Percentiles rank a stretch among this genome's conserved stretches.
phyloP scores from a whole-genome alignment of 129 eudicot species.

The Artemisia annua region DNA sequence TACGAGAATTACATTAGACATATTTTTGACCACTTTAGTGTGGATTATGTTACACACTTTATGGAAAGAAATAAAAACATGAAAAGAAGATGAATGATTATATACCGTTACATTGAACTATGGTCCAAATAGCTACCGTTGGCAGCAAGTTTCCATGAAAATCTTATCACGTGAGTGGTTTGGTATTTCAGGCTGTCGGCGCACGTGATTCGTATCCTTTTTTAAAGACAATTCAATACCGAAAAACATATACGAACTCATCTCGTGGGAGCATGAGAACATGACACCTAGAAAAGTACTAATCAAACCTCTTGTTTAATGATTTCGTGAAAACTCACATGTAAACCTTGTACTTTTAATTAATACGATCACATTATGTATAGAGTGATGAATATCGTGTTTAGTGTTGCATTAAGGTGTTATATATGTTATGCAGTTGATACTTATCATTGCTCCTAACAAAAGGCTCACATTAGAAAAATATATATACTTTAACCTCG shows the following conservation, averaged over 20 bases:
- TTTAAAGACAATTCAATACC: constrained; percentile 15
- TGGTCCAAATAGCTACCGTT: constrained; percentile 20
- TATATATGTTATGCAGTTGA: no score
- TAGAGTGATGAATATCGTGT: no score
- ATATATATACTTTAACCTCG: no score
- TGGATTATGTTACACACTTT: neutral
- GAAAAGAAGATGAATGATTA: neutral
- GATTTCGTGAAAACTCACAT: no score
- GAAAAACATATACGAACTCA: neutral
- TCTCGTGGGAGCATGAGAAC: constrained; percentile 17
- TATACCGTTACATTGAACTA: neutral
- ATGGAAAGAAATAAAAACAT: constrained; percentile 2
- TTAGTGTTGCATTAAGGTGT: no score
- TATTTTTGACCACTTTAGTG: no score
- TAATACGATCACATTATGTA: no score
- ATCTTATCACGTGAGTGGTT: constrained; percentile 28
- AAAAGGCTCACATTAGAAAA: no score
- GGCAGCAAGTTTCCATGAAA: constrained; percentile 24
- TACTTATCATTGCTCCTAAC: no score
- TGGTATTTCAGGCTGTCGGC: constrained; percentile 37
- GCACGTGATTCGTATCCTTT: constrained; percentile 32
- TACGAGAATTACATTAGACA: no score
- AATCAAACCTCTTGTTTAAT: no score
- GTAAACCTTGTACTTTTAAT: no score
- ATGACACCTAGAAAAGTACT: constrained; percentile 1